A percentile compares a stretch with the other conserved stretches of the same genome.
Conservation (phyloP, 192 early-diverging fungal species). For the Rhizophagus clarus region DNA sequence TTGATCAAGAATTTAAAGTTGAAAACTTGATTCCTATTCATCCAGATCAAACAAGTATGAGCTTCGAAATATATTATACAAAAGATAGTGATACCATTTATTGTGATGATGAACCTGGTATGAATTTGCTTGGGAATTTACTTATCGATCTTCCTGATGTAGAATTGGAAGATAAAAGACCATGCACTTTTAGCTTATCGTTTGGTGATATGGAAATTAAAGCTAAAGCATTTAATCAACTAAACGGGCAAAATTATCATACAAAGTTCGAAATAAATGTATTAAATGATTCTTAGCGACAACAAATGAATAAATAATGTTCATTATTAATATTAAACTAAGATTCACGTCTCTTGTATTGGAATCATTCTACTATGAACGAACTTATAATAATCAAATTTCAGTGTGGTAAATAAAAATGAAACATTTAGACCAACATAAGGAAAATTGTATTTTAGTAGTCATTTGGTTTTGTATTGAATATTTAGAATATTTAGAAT, state of each 20-base stretch:
- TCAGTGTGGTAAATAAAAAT: no score
- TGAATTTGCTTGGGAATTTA: neutral
- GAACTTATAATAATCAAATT: no score
- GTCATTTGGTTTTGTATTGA: no score
- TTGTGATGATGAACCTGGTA: constrained; percentile 8
- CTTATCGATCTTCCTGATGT: neutral
- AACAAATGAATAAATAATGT: no score
- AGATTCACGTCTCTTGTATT: no score
- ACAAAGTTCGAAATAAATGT: neutral
- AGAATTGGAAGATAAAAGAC: neutral
- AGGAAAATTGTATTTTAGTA: no score
- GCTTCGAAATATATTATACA: neutral
- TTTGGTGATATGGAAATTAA: neutral
- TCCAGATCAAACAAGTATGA: neutral
- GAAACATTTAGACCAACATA: no score
- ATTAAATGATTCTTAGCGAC: no score
- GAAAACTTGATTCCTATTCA: neutral
- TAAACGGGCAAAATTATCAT: neutral
- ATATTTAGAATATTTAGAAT: no score
- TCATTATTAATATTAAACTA: no score
- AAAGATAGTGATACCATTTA: neutral
- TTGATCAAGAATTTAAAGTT: neutral
- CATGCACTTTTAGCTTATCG: neutral
- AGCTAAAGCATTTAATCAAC: neutral
- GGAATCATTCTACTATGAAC: no score